A percentile compares a stretch with the other conserved stretches of the same genome.
Evolutionary conservation across 2,329 filamentous ascomycete species (phyloP).

Genomic region (Sarocladium kiliense): DNA sequence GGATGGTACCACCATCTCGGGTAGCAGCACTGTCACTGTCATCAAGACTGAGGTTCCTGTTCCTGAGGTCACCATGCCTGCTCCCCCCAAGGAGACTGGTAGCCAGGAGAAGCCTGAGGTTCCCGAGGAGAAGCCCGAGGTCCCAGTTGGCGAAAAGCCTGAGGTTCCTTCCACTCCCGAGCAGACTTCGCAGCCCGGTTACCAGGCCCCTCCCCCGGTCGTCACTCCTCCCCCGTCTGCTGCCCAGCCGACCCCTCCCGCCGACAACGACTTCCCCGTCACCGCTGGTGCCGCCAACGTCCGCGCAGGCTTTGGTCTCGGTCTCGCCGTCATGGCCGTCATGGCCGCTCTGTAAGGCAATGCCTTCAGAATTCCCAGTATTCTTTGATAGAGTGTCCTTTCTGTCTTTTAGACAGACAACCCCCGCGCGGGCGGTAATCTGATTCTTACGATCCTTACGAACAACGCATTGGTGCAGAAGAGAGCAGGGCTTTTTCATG

Average conservation of each 20-base stretch:
- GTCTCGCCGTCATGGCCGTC: slow-evolving; percentile 37
- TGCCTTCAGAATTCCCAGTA: slow-evolving; percentile 10
- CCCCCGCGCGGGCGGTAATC: slow-evolving; percentile 21
- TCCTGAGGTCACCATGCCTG: slow-evolving; percentile 47
- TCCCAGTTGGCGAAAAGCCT: background rate
- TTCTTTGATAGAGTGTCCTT: slow-evolving; percentile 9
- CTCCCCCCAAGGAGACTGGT: slow-evolving; percentile 17
- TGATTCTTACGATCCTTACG: slow-evolving; percentile 57
- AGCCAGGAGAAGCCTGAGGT: slow-evolving; percentile 8
- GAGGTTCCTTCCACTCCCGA: slow-evolving; percentile 37
- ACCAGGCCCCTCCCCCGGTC: slow-evolving; percentile 27
- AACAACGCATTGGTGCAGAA: slow-evolving; percentile 28
- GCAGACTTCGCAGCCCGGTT: slow-evolving; percentile 9
- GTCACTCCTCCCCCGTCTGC: slow-evolving; percentile 27
- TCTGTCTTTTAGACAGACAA: slow-evolving; percentile 14
- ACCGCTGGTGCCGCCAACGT: slow-evolving; percentile 33
- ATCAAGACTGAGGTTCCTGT: slow-evolving; percentile 48
- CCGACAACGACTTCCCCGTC: slow-evolving; percentile 15
- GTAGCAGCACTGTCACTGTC: slow-evolving; percentile 40
- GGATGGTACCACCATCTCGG: slow-evolving; percentile 40
- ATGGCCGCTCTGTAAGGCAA: slow-evolving; percentile 40
- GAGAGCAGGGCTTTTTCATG: slow-evolving; percentile 16
- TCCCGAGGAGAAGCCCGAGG: slow-evolving; percentile 9
- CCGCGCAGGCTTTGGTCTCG: slow-evolving; percentile 40
- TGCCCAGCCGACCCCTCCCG: slow-evolving; percentile 12